Percentiles rank a stretch among this genome's conserved stretches.
Evolutionary conservation across 371 early-diverging fungal species (phyloP).

Genomic region (Catenaria anguillulae): DNA sequence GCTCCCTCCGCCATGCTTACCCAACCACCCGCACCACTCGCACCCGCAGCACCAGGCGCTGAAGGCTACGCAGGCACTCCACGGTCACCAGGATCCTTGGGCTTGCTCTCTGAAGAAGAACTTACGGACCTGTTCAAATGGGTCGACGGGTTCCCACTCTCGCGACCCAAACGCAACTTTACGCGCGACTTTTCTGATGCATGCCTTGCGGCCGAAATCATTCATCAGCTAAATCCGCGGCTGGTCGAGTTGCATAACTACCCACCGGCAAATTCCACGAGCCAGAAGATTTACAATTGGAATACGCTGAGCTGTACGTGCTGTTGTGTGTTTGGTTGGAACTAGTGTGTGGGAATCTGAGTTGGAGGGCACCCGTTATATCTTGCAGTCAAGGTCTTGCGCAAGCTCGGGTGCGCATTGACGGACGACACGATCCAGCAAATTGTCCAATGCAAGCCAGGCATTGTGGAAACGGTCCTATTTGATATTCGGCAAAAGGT

Average conservation of each 20-base stretch:
- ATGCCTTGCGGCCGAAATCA: conserved; percentile 28
- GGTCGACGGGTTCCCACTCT: conserved; percentile 31
- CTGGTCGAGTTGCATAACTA: conserved; percentile 36
- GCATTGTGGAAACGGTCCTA: conserved; percentile 8
- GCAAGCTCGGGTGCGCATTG: conserved; percentile 6
- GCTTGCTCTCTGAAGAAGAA: too few species aligned
- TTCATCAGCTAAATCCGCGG: conserved; percentile 28
- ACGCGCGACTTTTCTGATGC: conserved; percentile 35
- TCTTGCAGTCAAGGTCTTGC: conserved; percentile 11
- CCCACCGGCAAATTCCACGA: conserved; percentile 26
- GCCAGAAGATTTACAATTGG: conserved; percentile 38
- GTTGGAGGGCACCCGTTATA: too few species aligned
- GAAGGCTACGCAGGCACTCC: too few species aligned
- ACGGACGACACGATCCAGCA: conserved; percentile 11
- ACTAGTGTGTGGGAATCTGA: too few species aligned
- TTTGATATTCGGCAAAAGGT: conserved; percentile 8
- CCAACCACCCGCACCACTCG: too few species aligned
- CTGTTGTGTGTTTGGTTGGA: too few species aligned
- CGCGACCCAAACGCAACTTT: conserved; percentile 30
- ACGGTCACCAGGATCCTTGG: too few species aligned
- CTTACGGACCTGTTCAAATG: conserved; percentile 10
- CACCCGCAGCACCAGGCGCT: too few species aligned
- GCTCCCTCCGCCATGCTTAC: too few species aligned
- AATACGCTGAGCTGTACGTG: conserved; percentile 23
- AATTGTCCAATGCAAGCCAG: conserved; percentile 10